phyloP scores from a whole-genome alignment of 345 rosid genomes.

The Physaria fendleri region DNA sequence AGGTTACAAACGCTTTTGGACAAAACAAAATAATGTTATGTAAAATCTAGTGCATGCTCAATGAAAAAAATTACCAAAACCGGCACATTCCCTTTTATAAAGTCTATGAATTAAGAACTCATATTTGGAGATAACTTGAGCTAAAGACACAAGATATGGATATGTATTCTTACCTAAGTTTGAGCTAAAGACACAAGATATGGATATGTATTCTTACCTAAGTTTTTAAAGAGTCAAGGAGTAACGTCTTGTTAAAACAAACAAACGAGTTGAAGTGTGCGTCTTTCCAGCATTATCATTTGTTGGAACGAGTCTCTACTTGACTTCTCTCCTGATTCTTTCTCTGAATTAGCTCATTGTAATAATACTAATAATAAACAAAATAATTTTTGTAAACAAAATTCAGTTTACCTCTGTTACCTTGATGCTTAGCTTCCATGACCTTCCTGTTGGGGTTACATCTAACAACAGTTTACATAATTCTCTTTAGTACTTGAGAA shows the following conservation, averaged over 20 bases:
- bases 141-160: background rate
- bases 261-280: slow-evolving; percentile 40
- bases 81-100: background rate
- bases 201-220: slow-evolving; percentile 11
- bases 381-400: background rate
- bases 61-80: background rate
- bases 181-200: slow-evolving; percentile 4
- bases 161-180: no score
- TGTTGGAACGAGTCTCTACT: slow-evolving; percentile 31
- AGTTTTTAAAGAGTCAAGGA: slow-evolving; percentile 17
- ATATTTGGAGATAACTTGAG: slow-evolving; percentile 6
- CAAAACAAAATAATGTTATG: no score
- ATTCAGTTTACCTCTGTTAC: slow-evolving; percentile 20
- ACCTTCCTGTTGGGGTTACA: slow-evolving; percentile 23
- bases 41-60: background rate
- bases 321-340: slow-evolving; percentile 20
- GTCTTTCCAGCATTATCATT: slow-evolving; percentile 44
- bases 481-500: background rate
- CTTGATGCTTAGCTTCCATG: slow-evolving; percentile 16
- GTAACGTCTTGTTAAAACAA: slow-evolving; percentile 30
- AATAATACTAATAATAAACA: background rate
- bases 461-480: slow-evolving; percentile 23
- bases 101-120: background rate
- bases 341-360: slow-evolving; percentile 6
- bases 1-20: slow-evolving; percentile 4